These are phyloP conservation scores for Phialophora tarda DNA, from an alignment of 2,329 filamentous ascomycete species.

Conservation along the genomic window DNA sequence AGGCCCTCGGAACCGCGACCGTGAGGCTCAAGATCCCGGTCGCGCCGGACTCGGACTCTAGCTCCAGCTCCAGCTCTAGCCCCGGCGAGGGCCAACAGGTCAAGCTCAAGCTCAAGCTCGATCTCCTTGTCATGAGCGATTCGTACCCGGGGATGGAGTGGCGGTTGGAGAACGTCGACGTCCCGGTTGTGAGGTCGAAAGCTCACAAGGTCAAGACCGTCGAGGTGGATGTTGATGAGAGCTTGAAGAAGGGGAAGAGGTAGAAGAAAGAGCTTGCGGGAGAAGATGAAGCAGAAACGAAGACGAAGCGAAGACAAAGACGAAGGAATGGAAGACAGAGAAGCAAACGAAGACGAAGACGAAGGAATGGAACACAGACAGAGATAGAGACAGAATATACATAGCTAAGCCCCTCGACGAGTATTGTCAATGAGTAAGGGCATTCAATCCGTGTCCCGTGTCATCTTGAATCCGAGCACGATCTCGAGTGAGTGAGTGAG, in stretches of 20 bases:
- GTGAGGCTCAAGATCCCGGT: conserved; percentile 30
- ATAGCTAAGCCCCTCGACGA: no score
- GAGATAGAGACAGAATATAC: no score
- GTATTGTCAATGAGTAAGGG: no score
- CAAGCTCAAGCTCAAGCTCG: conserved; percentile 61
- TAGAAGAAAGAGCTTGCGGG: background rate
- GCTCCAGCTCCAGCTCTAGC: conserved; percentile 21
- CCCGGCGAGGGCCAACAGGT: conserved; percentile 14
- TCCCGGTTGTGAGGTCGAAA: conserved; percentile 47
- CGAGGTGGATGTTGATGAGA: conserved; percentile 36
- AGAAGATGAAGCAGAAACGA: no score
- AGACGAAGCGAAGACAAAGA: no score
- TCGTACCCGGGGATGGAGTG: conserved; percentile 79
- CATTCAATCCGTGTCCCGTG: no score
- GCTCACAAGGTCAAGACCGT: conserved; percentile 32
- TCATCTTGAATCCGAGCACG: no score
- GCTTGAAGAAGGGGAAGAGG: conserved; percentile 31
- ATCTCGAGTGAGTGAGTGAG: no score
- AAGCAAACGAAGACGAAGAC: no score
- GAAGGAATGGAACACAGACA: no score
- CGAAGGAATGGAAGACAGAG: no score
- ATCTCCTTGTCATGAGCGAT: conserved; percentile 82
- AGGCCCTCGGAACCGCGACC: conserved; percentile 33
- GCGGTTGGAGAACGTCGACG: conserved; percentile 58
- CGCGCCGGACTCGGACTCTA: conserved; percentile 38